These are phyloP conservation scores for Penicillium sp. DNA, from an alignment of 2,329 filamentous ascomycete genomes.

Conservation along the genomic window DNA sequence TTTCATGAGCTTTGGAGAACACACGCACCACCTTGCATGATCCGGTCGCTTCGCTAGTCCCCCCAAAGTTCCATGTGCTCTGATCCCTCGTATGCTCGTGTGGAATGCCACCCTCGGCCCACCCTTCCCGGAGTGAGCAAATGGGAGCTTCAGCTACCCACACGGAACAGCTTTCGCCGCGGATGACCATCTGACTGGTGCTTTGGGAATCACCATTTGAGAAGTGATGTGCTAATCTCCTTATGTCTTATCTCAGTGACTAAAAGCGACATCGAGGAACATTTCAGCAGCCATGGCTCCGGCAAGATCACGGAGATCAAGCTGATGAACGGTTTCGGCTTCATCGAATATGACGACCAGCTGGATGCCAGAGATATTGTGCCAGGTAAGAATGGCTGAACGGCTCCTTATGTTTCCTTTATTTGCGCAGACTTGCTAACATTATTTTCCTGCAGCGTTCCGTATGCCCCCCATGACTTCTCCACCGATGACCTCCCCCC, in stretches of 20 bases:
- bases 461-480: constrained; percentile 60
- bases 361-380: constrained; percentile 98
- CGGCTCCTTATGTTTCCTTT: constrained; percentile 11
- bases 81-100: not conserved
- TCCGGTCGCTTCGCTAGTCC: constrained; percentile 13
- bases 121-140: not conserved
- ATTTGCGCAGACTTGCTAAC: constrained; percentile 23
- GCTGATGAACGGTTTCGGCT: constrained; percentile 99
- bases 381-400: constrained; percentile 69
- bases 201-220: not conserved
- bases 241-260: constrained; percentile 63
- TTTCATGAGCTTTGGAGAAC: constrained; percentile 15
- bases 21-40: constrained; percentile 7
- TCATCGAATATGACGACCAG: constrained; percentile 98
- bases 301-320: constrained; percentile 99
- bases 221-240: not conserved
- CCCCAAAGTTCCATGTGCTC: not conserved
- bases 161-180: constrained; percentile 1
- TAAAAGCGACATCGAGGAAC: constrained; percentile 92
- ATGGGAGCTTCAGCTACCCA: constrained; percentile 3
- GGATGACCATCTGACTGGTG: not conserved
- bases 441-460: constrained; percentile 49
- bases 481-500: constrained; percentile 38
- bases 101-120: not conserved
- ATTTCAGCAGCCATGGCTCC: constrained; percentile 93